These are phyloP conservation scores for Boechera stricta DNA, from an alignment of 345 rosid genomes.

Conservation along the genomic window DNA sequence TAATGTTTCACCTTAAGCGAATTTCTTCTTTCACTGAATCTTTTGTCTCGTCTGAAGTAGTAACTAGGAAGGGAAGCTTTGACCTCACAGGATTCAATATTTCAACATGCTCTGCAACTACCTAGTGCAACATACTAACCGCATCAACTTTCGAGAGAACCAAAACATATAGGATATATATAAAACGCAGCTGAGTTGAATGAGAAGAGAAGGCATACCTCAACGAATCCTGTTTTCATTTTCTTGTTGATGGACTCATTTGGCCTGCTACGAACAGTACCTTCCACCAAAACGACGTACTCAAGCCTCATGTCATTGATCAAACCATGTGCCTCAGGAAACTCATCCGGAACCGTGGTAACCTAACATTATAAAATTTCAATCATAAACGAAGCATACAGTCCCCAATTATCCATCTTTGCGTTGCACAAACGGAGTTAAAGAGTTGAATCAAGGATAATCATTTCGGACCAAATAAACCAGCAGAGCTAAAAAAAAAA, in stretches of 20 bases:
- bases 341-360: slow-evolving; percentile 78
- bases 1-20: slow-evolving; percentile 71
- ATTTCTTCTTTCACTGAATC: slow-evolving; percentile 85
- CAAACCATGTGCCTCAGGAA: slow-evolving; percentile 78
- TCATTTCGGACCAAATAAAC: slow-evolving; percentile 14
- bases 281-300: slow-evolving; percentile 81
- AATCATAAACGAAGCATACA: slow-evolving; percentile 11
- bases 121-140: slow-evolving; percentile 51
- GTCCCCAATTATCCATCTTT: slow-evolving; percentile 14
- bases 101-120: slow-evolving; percentile 85
- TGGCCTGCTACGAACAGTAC: slow-evolving; percentile 76
- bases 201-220: slow-evolving; percentile 54
- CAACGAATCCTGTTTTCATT: slow-evolving; percentile 81
- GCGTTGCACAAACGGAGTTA: neutral
- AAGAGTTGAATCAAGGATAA: neutral
- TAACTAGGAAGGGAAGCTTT: slow-evolving; percentile 87
- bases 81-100: slow-evolving; percentile 78
- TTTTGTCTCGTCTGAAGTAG: slow-evolving; percentile 76
- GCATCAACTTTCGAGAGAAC: slow-evolving; percentile 9
- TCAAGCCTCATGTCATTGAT: slow-evolving; percentile 79
- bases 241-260: slow-evolving; percentile 77
- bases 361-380: slow-evolving; percentile 50
- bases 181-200: slow-evolving; percentile 20
- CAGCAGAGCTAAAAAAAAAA: neutral
- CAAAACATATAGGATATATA: neutral